phyloP scores from a whole-genome alignment of 163 green algal species.

The Picocystis sp. region DNA sequence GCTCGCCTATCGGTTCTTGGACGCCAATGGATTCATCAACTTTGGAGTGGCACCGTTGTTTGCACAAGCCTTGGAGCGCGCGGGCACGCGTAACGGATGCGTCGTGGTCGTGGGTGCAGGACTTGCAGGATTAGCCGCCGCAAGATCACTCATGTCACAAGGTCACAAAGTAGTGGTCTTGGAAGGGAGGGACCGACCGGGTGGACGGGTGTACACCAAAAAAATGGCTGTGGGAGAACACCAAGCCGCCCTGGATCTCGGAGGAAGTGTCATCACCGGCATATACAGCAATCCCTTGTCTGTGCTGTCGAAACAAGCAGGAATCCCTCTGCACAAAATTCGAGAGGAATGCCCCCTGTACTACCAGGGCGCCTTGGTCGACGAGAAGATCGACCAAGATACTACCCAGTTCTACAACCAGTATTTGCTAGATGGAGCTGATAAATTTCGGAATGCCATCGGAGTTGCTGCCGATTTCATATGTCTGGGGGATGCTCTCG shows the following conservation, averaged over 20 bases:
- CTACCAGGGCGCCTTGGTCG: conserved; percentile 7
- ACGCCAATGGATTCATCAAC: conserved; percentile 78
- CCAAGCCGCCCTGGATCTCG: conserved; percentile 44
- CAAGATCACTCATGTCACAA: conserved; percentile 53
- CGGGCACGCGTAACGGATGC: conserved; percentile 16
- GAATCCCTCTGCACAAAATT: conserved; percentile 57
- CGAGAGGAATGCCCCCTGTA: conserved; percentile 25
- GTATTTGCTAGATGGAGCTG: not conserved
- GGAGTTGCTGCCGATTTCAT: conserved; percentile 21
- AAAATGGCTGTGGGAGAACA: conserved; percentile 19
- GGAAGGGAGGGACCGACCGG: conserved; percentile 58
- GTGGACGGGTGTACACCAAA: conserved; percentile 68
- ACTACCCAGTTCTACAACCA: not conserved
- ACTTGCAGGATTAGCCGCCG: conserved; percentile 53
- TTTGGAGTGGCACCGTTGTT: conserved; percentile 47
- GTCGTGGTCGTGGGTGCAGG: conserved; percentile 77
- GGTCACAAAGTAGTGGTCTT: conserved; percentile 72
- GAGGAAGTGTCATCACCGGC: conserved; percentile 80
- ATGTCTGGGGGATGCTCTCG: not conserved
- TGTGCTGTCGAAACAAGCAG: conserved; percentile 64
- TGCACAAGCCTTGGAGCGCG: not conserved
- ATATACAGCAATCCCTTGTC: conserved; percentile 85
- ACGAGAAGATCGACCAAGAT: conserved; percentile 3
- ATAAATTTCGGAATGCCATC: conserved; percentile 13
- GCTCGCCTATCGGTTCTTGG: conserved; percentile 36